Percentiles rank a stretch among this genome's conserved stretches.
phyloP scores from a whole-genome alignment of 345 rosid genomes.

The Aquilaria sinensis region DNA sequence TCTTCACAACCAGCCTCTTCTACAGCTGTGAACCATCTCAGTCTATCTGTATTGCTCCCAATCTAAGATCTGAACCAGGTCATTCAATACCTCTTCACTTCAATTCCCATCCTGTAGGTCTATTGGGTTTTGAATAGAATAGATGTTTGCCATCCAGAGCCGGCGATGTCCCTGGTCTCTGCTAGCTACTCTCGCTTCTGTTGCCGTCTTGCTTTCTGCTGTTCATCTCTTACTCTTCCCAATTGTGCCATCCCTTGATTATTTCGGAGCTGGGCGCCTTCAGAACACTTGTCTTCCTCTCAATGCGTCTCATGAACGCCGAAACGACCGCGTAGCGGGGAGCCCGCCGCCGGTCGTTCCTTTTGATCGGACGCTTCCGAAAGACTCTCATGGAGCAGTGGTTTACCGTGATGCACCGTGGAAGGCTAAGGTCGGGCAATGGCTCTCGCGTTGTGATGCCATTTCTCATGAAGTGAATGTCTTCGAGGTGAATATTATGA shows the following conservation, averaged over 20 bases:
- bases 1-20: no score
- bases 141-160: conserved; percentile 50
- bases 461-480: conserved; percentile 42
- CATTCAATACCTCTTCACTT: not conserved
- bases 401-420: conserved; percentile 77
- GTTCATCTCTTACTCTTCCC: conserved; percentile 76
- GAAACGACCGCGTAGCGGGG: conserved; percentile 13
- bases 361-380: conserved; percentile 62
- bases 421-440: conserved; percentile 77
- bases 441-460: conserved; percentile 90
- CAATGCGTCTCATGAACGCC: conserved; percentile 38
- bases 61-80: not conserved
- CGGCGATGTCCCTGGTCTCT: conserved; percentile 70
- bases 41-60: no score
- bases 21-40: no score
- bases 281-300: conserved; percentile 33
- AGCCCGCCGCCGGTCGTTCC: conserved; percentile 20
- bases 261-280: conserved; percentile 37
- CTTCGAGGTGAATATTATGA: conserved; percentile 42
- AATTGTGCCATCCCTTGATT: conserved; percentile 61
- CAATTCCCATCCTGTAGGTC: not conserved
- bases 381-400: conserved; percentile 64
- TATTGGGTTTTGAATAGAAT: not conserved
- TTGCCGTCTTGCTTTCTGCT: conserved; percentile 49
- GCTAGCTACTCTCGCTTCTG: conserved; percentile 52